Evolutionary conservation across 1,284 basidiomycete species (phyloP), one percentile per base, ranked within the genome.

Genomic region (Coniferiporia sulphurascens): DNA sequence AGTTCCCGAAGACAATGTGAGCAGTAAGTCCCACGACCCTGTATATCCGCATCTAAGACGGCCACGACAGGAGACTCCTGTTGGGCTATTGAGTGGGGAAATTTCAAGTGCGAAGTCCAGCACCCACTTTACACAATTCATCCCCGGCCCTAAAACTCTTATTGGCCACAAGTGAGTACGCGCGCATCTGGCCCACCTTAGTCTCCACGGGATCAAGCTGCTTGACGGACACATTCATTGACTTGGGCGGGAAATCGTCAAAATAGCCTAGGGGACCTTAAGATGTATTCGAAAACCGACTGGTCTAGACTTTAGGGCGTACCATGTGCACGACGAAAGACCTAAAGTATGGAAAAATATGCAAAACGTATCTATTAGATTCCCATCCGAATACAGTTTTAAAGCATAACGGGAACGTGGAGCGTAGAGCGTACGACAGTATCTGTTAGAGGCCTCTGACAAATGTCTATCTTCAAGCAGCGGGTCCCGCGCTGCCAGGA

Each of bases 41-140:
- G 80, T 12, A 92, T 72, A 65, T 92, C 90, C 1, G 74, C 66
- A 65, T 92, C 89, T 22, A 92, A 80, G 17, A 76, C 81, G 13
- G 86, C 74, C 41, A 88, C 82, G 15, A 91, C 75, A 5, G 89
- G 86, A 62, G 78, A 74, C 75, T 92, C 89, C 89, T 92, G 64
- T 8, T 34, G 9, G 50, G 34, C 50, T 19, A 52, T 52, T 45
- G 43, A 61, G 55, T 50, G 45, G 27, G 52, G 45, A 49, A 59
- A 17, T 38, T 15, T 17, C 57, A 36, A 44, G 52, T 3, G 52
- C 55, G 36, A 62, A 22, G 41, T 54, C 9, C 41, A 58, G 27
- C 36, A 32, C 66, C 61, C 64, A 85, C 89, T 78, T 80, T 86
- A 74, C 90, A 92, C 55, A 92, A 89, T 48, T 83, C 72, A 55